phyloP scores from a whole-genome alignment of 2,329 filamentous ascomycete species.

The Dactylellina drechsleri region DNA sequence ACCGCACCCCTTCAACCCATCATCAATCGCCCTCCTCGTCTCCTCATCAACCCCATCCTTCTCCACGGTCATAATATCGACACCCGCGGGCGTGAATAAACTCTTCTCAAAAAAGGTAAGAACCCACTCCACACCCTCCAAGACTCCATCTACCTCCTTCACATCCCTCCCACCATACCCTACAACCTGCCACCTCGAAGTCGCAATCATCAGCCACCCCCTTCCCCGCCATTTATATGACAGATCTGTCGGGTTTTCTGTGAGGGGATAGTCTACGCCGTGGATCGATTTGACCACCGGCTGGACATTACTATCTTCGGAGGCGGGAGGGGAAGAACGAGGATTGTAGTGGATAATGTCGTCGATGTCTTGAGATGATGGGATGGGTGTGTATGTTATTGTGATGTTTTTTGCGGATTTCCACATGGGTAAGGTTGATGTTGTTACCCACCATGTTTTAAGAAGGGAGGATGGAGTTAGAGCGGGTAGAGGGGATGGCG shows the following conservation, averaged over 20 bases:
- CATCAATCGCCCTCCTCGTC: conserved; percentile 69
- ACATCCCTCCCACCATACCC: conserved; percentile 73
- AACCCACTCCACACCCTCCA: conserved; percentile 69
- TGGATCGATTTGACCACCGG: conserved; percentile 38
- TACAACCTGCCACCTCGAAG: conserved; percentile 81
- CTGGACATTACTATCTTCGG: not conserved
- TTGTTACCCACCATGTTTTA: conserved; percentile 77
- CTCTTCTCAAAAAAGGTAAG: conserved; percentile 88
- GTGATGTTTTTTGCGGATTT: conserved; percentile 79
- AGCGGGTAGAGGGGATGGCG: conserved; percentile 60
- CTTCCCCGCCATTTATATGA: conserved; percentile 82
- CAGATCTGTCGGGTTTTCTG: conserved; percentile 57
- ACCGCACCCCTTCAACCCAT: conserved; percentile 66
- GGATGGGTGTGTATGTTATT: conserved; percentile 75
- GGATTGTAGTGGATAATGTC: conserved; percentile 75
- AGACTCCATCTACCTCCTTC: conserved; percentile 58
- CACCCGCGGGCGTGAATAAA: conserved; percentile 80
- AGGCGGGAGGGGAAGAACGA: conserved; percentile 9
- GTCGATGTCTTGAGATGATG: conserved; percentile 67
- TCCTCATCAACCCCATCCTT: conserved; percentile 70
- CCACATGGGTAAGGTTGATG: conserved; percentile 84
- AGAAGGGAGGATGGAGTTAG: conserved; percentile 71
- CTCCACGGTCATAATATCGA: conserved; percentile 79
- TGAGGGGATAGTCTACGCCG: conserved; percentile 61
- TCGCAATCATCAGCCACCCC: conserved; percentile 76